Evolutionary conservation across 139 green algal genomes (phyloP), one percentile per base, ranked within the genome.

Genomic region (Volvox africanus): DNA sequence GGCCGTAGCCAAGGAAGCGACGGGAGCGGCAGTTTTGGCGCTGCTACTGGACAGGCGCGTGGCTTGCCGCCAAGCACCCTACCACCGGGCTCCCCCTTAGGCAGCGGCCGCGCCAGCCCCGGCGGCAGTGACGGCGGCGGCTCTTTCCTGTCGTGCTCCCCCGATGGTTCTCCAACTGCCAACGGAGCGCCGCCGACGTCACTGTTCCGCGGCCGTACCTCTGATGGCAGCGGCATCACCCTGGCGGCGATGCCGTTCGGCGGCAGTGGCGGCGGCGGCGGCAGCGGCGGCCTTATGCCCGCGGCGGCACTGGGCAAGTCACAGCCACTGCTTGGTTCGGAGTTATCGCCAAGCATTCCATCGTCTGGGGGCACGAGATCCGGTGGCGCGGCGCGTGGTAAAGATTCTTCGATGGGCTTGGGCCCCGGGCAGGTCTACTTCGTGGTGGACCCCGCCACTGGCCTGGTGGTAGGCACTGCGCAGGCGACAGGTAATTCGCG

Each of bases 51-150:
- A 13, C 20, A 44, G 21, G 73, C 19, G 28, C 80, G 80, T 30
- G 55, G 19, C 24, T 55, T 73, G 65, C 17, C 30, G 16, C 30
- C 18, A 32, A 26, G 61, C 81, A 33, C 19, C 30, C 30, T 87
- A 61, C n/a, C 61, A 20, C 81, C 81, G 16, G 81, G 81, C 17
- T 87, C 81, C 21, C 81, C 81, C 21, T 33, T 87, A 3, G 81
- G 81, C 81, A 87, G 81, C 61, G 81, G 81, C n/a, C 81, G 81
- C n/a, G 81, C 81, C 81, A 77, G 61, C 61, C 81, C 81, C 61
- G 32, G n/a, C 81, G 61, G 24, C 61, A 61, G 61, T 61, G 81
- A 21, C 61, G 33, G 61, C 81, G 61, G n/a, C 61, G 30, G 16
- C n/a, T 87, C 81, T 16, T 61, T 77, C 61, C 13, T 61, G 14